phyloP scores from a whole-genome alignment of 2,329 filamentous ascomycete genomes.

The Phaeosphaeriaceae sp. region DNA sequence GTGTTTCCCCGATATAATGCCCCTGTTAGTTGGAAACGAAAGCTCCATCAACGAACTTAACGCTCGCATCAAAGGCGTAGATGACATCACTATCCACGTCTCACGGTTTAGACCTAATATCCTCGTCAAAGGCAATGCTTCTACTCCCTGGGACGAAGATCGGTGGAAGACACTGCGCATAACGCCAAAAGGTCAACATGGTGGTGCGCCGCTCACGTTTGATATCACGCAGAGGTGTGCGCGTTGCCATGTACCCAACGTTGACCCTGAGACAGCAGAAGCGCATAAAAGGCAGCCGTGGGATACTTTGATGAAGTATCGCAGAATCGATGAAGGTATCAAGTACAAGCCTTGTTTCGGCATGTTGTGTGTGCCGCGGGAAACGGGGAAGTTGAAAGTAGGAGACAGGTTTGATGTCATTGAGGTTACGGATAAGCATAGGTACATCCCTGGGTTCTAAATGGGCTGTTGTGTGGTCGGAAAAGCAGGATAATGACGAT shows the following conservation, averaged over 20 bases:
- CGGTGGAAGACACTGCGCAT: constrained; percentile 66
- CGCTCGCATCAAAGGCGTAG: constrained; percentile 52
- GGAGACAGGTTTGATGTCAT: constrained; percentile 66
- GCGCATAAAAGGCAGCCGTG: constrained; percentile 66
- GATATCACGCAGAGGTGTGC: constrained; percentile 67
- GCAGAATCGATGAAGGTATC: constrained; percentile 64
- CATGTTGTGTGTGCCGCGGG: constrained; percentile 67
- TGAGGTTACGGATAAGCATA: constrained; percentile 63
- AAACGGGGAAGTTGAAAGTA: constrained; percentile 62
- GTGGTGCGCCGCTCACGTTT: constrained; percentile 49
- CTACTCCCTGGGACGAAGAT: constrained; percentile 66
- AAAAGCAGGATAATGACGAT: background rate
- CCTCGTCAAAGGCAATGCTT: constrained; percentile 58
- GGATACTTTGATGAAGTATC: constrained; percentile 66
- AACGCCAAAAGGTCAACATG: constrained; percentile 9
- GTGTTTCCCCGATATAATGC: constrained; percentile 67
- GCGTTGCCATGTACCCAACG: constrained; percentile 68
- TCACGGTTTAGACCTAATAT: constrained; percentile 68
- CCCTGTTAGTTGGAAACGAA: constrained; percentile 62
- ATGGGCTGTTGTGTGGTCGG: background rate
- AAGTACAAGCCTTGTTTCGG: constrained; percentile 72
- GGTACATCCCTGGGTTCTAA: constrained; percentile 55
- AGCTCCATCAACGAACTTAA: constrained; percentile 66
- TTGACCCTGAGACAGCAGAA: constrained; percentile 66
- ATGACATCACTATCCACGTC: constrained; percentile 62